Percentiles rank a stretch among this genome's conserved stretches.
These are phyloP conservation scores for Aureobasidium sp. DNA, from an alignment of 2,329 filamentous ascomycete species.

Conservation along the genomic window DNA sequence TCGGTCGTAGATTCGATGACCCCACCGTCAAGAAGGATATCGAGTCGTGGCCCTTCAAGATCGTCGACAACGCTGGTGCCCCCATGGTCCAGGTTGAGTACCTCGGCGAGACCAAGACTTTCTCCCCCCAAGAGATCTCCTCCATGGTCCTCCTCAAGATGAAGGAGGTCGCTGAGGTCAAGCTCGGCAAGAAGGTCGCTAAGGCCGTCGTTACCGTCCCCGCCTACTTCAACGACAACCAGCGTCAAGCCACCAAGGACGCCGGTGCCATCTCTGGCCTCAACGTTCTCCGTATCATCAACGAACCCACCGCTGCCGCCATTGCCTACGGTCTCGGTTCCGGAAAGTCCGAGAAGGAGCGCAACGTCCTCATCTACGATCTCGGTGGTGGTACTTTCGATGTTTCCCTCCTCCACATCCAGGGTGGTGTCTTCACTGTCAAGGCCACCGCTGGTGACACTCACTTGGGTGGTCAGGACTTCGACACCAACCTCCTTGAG, in stretches of 20 bases:
- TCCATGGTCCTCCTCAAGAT: slow-evolving; percentile 99
- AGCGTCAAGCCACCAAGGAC: slow-evolving; percentile 98
- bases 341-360: slow-evolving; percentile 87
- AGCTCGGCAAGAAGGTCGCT: slow-evolving; percentile 97
- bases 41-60: slow-evolving; percentile 99
- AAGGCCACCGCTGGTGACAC: slow-evolving; percentile 98
- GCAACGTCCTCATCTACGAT: slow-evolving; percentile 99
- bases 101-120: slow-evolving; percentile 86
- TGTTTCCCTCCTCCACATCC: slow-evolving; percentile 98
- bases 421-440: slow-evolving; percentile 98
- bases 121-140: slow-evolving; percentile 95
- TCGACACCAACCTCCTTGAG: slow-evolving; percentile 91
- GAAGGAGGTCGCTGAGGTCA: slow-evolving; percentile 98
- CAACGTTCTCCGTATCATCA: slow-evolving; percentile 99
- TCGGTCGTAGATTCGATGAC: slow-evolving; percentile 92
- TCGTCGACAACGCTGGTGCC: slow-evolving; percentile 79
- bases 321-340: slow-evolving; percentile 96
- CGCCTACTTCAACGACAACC: slow-evolving; percentile 99
- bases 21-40: slow-evolving; percentile 97
- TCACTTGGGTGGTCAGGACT: slow-evolving; percentile 91
- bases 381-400: slow-evolving; percentile 99
- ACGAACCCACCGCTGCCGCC: slow-evolving; percentile 96
- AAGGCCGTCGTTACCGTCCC: slow-evolving; percentile 99
- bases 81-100: slow-evolving; percentile 94
- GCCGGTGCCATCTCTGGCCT: slow-evolving; percentile 95